Conservation (phyloP, 805 yeast genomes). For the Trichomonascus vanleenenianus region DNA sequence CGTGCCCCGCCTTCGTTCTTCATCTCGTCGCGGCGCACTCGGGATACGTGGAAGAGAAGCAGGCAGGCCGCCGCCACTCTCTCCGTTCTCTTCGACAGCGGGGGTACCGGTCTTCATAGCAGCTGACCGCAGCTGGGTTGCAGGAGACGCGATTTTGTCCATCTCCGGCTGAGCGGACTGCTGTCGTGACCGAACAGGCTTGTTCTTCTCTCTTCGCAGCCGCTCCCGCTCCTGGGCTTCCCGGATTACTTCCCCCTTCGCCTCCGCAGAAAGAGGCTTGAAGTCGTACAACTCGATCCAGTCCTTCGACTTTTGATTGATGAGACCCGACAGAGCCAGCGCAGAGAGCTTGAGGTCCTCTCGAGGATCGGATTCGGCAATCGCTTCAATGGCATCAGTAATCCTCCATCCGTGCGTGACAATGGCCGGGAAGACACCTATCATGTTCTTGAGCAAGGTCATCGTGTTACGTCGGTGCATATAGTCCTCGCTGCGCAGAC, state of each 20-base stretch:
- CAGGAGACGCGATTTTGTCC: neutral
- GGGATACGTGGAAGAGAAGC: conserved; percentile 1
- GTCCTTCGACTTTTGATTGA: conserved; percentile 17
- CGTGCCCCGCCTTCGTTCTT: neutral
- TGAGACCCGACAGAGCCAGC: conserved; percentile 27
- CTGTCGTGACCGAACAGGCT: too few species aligned
- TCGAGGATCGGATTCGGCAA: conserved; percentile 49
- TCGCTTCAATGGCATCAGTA: conserved; percentile 38
- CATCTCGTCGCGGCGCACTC: conserved; percentile 1
- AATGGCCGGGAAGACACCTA: conserved; percentile 58
- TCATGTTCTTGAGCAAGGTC: conserved; percentile 60
- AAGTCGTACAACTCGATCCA: conserved; percentile 25
- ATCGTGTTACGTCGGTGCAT: conserved; percentile 77
- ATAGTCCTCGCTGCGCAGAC: conserved; percentile 46
- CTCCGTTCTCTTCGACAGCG: neutral
- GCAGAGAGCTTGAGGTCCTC: conserved; percentile 78
- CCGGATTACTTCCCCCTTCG: conserved; percentile 18
- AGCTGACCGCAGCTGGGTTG: neutral
- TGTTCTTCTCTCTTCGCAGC: neutral
- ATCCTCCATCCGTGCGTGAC: conserved; percentile 57
- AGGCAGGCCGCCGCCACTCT: neutral
- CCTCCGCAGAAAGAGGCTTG: conserved; percentile 18
- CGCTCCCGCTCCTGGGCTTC: conserved; percentile 20
- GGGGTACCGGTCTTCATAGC: neutral
- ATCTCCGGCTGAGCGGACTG: neutral